Base-by-base conservation (phyloP, 129 eudicot species). In the Pulicaria dysenterica region DNA sequence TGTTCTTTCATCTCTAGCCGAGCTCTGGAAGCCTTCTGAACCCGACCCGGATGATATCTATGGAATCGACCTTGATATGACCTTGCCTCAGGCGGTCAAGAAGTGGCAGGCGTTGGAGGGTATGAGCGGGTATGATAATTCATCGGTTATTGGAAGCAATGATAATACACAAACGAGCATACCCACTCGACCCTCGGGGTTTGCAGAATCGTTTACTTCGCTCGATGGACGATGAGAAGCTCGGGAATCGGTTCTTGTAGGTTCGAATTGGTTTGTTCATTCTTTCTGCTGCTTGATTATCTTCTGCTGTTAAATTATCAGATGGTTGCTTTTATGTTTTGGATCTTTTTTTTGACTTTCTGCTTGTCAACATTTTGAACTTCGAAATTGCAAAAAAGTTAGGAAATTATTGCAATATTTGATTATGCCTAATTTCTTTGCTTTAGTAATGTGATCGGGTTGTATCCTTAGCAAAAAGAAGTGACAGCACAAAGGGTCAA, bases 91-190 rank as follows among this genome's bases (percentile, higher is more conserved):
- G 53, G 98, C 89, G 0, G 82, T 92, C 15, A 92, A 89, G 86
- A 92, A 89, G 61, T 92, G 98, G 98, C 98, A 89, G 68, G 98
- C 96, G 5, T 82, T 86, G 8, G 98, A 85, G 24, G 96, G 89
- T 38, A 86, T 80, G 84, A 88, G 86, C 31, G 88, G 92, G 5
- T 58, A 76, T 0, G 91, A 88, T 55, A 67, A 73, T 31, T 77
- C 92, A 3, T 86, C 91, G 2, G 75, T 81, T 54, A 48, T 83
- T 12, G 94, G 88, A 34, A 80, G 86, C 61, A 66, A 54, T n/a
- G 88, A 81, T 31, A 81, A 87, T 58, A 87, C 86, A 8, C 89
- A 84, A 76, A 83, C 86, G n/a, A 87, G 92, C 71, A 83, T 87
- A 24, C 92, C 89, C 3, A 84, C 84, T 43, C 67, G 92, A 17